These are phyloP conservation scores for Chlamydomonas reinhardtii DNA, from an alignment of 163 green algal species.

Conservation along the genomic window DNA sequence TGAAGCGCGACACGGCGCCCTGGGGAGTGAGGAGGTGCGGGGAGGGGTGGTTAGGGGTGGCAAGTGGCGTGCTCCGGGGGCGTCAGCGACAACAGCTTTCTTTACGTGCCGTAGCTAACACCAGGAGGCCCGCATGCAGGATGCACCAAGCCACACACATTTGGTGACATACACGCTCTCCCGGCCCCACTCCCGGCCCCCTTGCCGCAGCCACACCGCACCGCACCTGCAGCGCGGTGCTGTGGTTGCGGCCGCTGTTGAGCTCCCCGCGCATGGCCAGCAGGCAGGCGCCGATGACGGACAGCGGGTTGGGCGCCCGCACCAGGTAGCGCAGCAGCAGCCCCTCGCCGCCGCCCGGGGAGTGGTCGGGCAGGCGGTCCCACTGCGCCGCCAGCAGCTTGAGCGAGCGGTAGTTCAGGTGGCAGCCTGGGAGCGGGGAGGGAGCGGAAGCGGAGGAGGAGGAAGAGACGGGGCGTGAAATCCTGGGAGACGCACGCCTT, in stretches of 20 bases:
- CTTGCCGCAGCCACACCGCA: neutral
- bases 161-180: too few species aligned
- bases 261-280: conserved; percentile 45
- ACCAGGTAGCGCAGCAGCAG: conserved; percentile 47
- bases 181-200: neutral
- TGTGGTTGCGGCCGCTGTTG: neutral
- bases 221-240: conserved; percentile 19
- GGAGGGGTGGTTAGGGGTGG: neutral
- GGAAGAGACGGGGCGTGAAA: neutral
- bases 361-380: conserved; percentile 38
- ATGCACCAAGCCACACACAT: too few species aligned
- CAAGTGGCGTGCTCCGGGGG: too few species aligned
- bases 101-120: too few species aligned
- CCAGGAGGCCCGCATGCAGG: too few species aligned
- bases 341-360: conserved; percentile 3
- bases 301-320: conserved; percentile 34
- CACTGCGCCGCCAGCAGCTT: conserved; percentile 31
- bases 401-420: conserved; percentile 30
- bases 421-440: conserved; percentile 1
- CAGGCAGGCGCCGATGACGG: conserved; percentile 36
- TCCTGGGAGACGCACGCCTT: too few species aligned
- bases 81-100: too few species aligned
- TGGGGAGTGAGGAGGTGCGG: neutral
- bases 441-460: neutral
- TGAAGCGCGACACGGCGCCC: neutral